phyloP scores from a whole-genome alignment of 176 grass and related monocot genomes.

The Phyllostachys edulis region DNA sequence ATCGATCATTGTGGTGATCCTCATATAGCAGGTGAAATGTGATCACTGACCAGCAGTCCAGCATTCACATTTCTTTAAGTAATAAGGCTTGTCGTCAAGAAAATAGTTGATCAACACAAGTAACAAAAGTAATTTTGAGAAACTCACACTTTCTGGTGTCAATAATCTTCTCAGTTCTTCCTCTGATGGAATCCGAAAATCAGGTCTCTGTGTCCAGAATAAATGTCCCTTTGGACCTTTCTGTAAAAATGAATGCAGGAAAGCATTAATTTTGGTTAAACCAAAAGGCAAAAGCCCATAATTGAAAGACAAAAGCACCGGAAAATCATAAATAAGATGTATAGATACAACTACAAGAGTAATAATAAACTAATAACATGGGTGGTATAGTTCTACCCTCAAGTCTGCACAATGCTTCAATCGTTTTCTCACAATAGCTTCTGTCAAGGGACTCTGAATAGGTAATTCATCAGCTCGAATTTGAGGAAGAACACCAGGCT shows the following conservation, averaged over 20 bases:
- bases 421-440: conserved; percentile 67
- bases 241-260: conserved; percentile 49
- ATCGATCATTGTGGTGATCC: neutral
- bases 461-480: conserved; percentile 79
- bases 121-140: conserved; percentile 7
- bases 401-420: conserved; percentile 92
- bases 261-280: conserved; percentile 28
- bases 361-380: conserved; percentile 1
- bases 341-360: neutral
- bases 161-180: conserved; percentile 85
- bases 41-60: conserved; percentile 3
- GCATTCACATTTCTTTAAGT: conserved; percentile 6
- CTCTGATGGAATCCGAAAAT: conserved; percentile 87
- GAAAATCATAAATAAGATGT: neutral
- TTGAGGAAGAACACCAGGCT: conserved; percentile 56
- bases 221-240: conserved; percentile 61
- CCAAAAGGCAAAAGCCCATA: neutral
- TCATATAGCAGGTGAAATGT: conserved; percentile 4
- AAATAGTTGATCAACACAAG: conserved; percentile 28
- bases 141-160: conserved; percentile 87
- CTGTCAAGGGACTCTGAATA: conserved; percentile 77
- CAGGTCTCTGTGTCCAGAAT: conserved; percentile 61
- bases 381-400: conserved; percentile 51
- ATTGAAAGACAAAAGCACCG: neutral
- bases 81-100: conserved; percentile 6